Percentiles rank a stretch among this genome's conserved stretches.
Evolutionary conservation across 2,329 filamentous ascomycete genomes (phyloP).

Genomic region (Cladosporium sp.): DNA sequence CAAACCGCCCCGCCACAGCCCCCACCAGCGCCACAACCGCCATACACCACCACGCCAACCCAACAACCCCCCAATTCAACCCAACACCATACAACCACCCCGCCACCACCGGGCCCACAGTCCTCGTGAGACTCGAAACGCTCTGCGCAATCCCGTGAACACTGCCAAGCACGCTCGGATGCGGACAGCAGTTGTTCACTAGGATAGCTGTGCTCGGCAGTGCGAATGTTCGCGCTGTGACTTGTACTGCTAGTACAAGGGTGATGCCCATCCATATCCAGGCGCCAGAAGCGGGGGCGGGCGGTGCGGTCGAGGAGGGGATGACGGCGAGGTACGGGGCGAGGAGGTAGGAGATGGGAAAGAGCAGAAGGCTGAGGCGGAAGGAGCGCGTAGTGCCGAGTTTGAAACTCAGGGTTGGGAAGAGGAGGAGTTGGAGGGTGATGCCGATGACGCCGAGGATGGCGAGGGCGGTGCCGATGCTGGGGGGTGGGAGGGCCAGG

Average conservation of each 20-base stretch:
- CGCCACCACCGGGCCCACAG: conserved; percentile 55
- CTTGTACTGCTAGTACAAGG: conserved; percentile 45
- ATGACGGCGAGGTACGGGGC: conserved; percentile 47
- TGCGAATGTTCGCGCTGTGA: conserved; percentile 51
- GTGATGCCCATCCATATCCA: conserved; percentile 47
- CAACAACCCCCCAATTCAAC: conserved; percentile 54
- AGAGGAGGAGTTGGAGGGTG: conserved; percentile 47
- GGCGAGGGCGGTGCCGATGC: conserved; percentile 50
- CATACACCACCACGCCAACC: conserved; percentile 59
- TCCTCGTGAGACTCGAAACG: conserved; percentile 54
- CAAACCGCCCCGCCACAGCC: conserved; percentile 58
- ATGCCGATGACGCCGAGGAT: conserved; percentile 52
- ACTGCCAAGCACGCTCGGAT: conserved; percentile 57
- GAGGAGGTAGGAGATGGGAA: conserved; percentile 47
- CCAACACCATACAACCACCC: conserved; percentile 56
- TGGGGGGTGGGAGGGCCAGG: conserved; percentile 48
- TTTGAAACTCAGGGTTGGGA: conserved; percentile 43
- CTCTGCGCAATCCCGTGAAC: conserved; percentile 61
- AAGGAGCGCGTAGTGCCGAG: conserved; percentile 46
- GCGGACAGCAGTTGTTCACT: conserved; percentile 61
- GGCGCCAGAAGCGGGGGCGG: conserved; percentile 41
- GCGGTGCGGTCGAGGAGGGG: conserved; percentile 41
- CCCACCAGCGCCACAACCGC: conserved; percentile 56
- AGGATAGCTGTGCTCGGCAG: conserved; percentile 60
- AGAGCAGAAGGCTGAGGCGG: conserved; percentile 44